These are phyloP conservation scores for Lyophyllum atratum DNA, from an alignment of 768 basidiomycete species.

Conservation along the genomic window DNA sequence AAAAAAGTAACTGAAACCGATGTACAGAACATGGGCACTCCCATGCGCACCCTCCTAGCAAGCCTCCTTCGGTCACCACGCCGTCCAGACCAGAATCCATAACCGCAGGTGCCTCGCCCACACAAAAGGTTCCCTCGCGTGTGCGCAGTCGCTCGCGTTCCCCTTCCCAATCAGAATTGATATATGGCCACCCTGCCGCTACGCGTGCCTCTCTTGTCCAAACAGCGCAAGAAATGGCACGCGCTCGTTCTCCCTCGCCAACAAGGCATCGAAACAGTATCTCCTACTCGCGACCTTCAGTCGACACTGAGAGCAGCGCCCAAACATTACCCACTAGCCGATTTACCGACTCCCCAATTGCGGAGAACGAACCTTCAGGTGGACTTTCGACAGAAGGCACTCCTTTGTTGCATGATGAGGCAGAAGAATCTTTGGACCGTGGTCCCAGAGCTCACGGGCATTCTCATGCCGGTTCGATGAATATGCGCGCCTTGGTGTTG, in stretches of 20 bases:
- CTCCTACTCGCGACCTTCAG: constrained; percentile 26
- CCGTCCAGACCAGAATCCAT: constrained; percentile 21
- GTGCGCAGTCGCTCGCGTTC: constrained; percentile 31
- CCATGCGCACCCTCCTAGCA: constrained; percentile 54
- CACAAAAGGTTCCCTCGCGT: constrained; percentile 25
- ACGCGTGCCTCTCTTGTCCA: constrained; percentile 76
- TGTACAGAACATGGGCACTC: constrained; percentile 66
- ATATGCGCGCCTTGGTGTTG: constrained; percentile 93
- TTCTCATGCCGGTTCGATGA: constrained; percentile 80
- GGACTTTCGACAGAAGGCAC: constrained; percentile 39
- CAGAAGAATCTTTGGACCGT: constrained; percentile 19
- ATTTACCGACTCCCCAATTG: constrained; percentile 8
- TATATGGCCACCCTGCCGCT: constrained; percentile 75
- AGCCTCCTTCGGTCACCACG: constrained; percentile 38
- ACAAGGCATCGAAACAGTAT: constrained; percentile 25
- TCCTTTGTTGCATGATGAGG: constrained; percentile 39
- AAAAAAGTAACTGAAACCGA: constrained; percentile 8
- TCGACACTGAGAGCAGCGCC: constrained; percentile 17
- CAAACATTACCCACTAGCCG: not conserved
- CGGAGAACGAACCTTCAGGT: constrained; percentile 5
- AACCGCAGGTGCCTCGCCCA: constrained; percentile 28
- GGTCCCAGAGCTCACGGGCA: constrained; percentile 30
- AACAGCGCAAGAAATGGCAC: constrained; percentile 81
- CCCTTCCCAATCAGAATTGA: constrained; percentile 34
- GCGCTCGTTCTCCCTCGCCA: constrained; percentile 50